Evolutionary conservation across 805 yeast species (phyloP), one percentile per base, ranked within the genome.

Genomic region (Blastobotrys peoriensis): DNA sequence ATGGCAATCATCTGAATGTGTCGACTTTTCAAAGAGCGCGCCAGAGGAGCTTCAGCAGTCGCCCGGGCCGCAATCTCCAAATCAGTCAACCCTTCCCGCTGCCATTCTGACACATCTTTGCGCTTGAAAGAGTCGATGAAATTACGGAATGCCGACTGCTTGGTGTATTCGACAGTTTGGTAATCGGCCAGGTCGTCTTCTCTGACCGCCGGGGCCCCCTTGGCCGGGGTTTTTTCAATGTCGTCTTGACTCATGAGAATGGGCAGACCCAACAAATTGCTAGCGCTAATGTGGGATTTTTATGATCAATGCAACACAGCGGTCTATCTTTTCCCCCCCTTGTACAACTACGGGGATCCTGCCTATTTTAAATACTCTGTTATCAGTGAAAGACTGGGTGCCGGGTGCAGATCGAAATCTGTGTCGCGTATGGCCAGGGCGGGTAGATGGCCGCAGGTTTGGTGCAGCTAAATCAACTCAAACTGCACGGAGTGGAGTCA

Each of bases 1-100:
- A 85, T 69, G 30, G 93, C 86, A 55, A 86, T 81, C 78, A 83
- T 78, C 41, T 58, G 62, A 34, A 63, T 39, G 48, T 63, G 67
- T 5, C 68, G 57, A 13, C 51, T 51, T 45, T 61, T 63, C 38
- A 63, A 57, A 13, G 43, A 38, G 43, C 76, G 61, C 25, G 74
- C 67, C 48, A 81, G 66, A 2, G 83, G 86, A 3, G 84, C 67
- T 47, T 70, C 67, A 22, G 82, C 78, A 2, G 73, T 52, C 28
- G 30, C 30, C 13, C 30, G 8, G 13, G 30, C 30, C 30, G 30
- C 30, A 8, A 37, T 21, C 15, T 25, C 30, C 13, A 25, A 8
- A 25, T 25, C 30, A 25, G 30, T 25, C 30, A 25, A 25, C 30
- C 30, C 30, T 13, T 25, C 30, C 13, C 30, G 30, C 30, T 25